These are phyloP conservation scores for Xylariales sp. DNA, from an alignment of 2,329 filamentous ascomycete genomes.

Conservation along the genomic window DNA sequence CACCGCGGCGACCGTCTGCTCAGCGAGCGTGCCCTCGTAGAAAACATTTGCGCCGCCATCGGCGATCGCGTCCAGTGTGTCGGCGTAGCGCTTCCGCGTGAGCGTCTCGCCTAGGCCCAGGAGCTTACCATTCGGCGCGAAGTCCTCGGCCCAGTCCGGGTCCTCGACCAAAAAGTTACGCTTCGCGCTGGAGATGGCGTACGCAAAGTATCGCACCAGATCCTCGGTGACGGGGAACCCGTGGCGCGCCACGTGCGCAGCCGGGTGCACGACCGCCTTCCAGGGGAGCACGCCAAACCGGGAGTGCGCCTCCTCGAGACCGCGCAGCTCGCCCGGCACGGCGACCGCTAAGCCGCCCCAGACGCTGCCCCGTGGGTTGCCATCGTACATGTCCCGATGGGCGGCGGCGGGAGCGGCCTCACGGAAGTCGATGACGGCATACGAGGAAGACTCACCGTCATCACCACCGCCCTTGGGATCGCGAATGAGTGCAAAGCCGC, in stretches of 20 bases:
- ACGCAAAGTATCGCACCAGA: conserved; percentile 67
- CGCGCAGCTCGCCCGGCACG: conserved; percentile 72
- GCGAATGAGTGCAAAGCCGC: conserved; percentile 83
- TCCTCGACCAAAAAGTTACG: conserved; percentile 68
- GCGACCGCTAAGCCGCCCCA: conserved; percentile 68
- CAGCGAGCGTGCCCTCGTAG: conserved; percentile 68
- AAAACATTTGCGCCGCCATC: conserved; percentile 68
- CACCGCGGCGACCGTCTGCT: conserved; percentile 67
- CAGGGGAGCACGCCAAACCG: conserved; percentile 68
- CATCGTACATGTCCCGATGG: conserved; percentile 78
- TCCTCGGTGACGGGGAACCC: conserved; percentile 75
- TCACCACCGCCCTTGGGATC: conserved; percentile 62
- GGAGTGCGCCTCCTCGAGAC: conserved; percentile 72
- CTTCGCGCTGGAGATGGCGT: conserved; percentile 28
- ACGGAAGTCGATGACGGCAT: conserved; percentile 85
- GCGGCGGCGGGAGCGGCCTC: conserved; percentile 83
- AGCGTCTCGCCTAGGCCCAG: conserved; percentile 72
- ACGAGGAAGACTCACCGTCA: too few relatives aligned
- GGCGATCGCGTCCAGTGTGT: conserved; percentile 73
- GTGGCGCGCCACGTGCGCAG: conserved; percentile 67
- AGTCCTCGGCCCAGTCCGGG: conserved; percentile 79
- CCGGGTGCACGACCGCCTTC: conserved; percentile 68
- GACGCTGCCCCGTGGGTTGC: conserved; percentile 63
- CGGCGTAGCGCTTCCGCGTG: conserved; percentile 73
- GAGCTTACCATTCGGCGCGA: conserved; percentile 76